Conservation (phyloP, 2,329 filamentous ascomycete species). For the Sporothrix inflata region DNA sequence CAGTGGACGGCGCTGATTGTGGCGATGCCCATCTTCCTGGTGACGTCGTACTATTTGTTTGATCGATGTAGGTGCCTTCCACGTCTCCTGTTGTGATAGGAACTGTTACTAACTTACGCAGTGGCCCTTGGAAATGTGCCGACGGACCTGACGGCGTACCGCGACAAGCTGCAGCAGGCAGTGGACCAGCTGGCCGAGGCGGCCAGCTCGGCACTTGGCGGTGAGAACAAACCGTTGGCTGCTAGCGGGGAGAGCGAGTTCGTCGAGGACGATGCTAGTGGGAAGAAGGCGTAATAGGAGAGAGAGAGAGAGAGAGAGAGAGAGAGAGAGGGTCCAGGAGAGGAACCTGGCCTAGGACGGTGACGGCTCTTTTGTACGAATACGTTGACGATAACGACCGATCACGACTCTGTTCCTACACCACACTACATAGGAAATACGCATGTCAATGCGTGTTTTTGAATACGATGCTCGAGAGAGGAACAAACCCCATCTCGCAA, state of each 20-base stretch:
- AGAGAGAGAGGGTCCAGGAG: background rate
- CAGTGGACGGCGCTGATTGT: constrained; percentile 54
- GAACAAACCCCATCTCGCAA: constrained; percentile 4
- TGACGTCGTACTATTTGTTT: constrained; percentile 59
- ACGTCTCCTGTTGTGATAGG: background rate
- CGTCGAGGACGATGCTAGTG: background rate
- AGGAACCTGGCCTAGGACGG: background rate
- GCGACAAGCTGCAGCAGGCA: constrained; percentile 30
- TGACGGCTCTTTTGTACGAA: constrained; percentile 14
- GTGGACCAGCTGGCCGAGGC: constrained; percentile 25
- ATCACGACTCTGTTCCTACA: constrained; percentile 26
- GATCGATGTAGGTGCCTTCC: constrained; percentile 49
- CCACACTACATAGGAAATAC: background rate
- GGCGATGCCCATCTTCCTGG: constrained; percentile 57
- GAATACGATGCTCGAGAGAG: constrained; percentile 1
- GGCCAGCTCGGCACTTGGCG: background rate
- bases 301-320: background rate
- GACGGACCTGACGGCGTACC: constrained; percentile 31
- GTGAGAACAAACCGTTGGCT: background rate
- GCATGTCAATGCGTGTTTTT: background rate
- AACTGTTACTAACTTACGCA: constrained; percentile 6
- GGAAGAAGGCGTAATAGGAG: background rate
- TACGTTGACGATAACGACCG: constrained; percentile 24
- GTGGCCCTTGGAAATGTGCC: constrained; percentile 34
- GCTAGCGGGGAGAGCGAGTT: background rate